Percentiles rank a stretch among this genome's conserved stretches.
phyloP scores from a whole-genome alignment of 768 basidiomycete species.

The Naganishia kalamii region DNA sequence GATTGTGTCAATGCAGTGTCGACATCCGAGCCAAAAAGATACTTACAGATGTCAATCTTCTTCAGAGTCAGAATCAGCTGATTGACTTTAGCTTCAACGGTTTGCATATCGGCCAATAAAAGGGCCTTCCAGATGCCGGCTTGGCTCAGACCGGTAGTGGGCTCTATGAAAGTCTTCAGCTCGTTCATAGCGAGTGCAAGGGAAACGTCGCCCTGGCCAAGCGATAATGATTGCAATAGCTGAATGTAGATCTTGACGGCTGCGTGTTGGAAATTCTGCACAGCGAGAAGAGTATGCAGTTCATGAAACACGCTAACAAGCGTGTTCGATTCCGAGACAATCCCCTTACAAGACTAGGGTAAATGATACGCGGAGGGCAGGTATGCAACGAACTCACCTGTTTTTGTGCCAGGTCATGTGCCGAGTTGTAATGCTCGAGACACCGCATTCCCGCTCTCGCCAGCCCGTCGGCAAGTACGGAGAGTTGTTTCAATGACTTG shows the following conservation, averaged over 20 bases:
- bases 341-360: background rate
- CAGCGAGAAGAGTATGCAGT: background rate
- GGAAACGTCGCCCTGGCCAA: background rate
- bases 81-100: background rate
- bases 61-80: background rate
- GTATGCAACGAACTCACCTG: background rate
- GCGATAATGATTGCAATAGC: background rate
- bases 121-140: constrained; percentile 61
- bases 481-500: background rate
- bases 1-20: background rate
- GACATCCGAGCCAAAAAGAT: background rate
- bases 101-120: constrained; percentile 19
- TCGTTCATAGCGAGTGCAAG: background rate
- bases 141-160: constrained; percentile 67
- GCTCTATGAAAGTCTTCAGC: constrained; percentile 47
- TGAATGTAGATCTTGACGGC: constrained; percentile 10
- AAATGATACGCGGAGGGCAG: background rate
- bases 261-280: constrained; percentile 1
- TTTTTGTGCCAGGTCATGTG: background rate
- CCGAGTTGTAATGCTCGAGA: background rate
- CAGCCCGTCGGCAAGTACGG: background rate
- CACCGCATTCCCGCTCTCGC: background rate
- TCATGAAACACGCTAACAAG: background rate
- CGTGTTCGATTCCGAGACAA: background rate
- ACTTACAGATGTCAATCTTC: background rate